Base-by-base conservation (phyloP, 768 basidiomycete species). In the Scleroderma bovista region DNA sequence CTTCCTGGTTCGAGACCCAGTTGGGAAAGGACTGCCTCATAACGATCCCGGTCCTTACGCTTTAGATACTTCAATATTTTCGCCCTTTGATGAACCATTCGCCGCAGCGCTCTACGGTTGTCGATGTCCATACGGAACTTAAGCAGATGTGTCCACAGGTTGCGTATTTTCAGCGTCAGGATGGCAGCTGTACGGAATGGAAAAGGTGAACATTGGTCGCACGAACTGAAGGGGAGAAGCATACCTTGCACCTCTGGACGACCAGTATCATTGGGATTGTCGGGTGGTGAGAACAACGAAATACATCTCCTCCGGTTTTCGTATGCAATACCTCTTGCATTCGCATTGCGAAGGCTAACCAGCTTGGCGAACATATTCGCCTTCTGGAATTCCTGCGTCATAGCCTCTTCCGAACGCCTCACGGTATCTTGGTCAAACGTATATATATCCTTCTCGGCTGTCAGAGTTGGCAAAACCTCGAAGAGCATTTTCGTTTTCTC, bases 201-300 rank as follows among this genome's bases (percentile, higher is more conserved):
- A 49, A 38, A 44, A 13, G 45, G 47, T n/a, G n/a, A 20, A 48
- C 40, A n/a, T 32, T 19, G 49, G 47, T 16, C 22, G n/a, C 39
- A 47, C 23, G 13, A 23, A 48, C 47, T 16, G 37, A 33, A 46
- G 3, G 37, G 36, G 23, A 16, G 19, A 41, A 33, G n/a, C n/a
- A 38, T 62, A 92, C 94, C 92, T 77, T 96, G 94, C 0, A 96
- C 93, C 61, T 93, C 91, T 2, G 89, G 76, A 37, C 87, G 74
- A 37, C 93, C 94, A 1, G 93, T 74, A 65, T 94, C 88, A 51
- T 76, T 80, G 20, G 77, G 77, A 55, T 79, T 84, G 45, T 74
- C 75, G 1, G 78, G 75, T 7, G 76, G 72, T 1, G 93, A 95
- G 69, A 98, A 97, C 24, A 79, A 82, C 13, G 70, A 69, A 24